Base-by-base conservation (phyloP, 768 basidiomycete species). In the Gloeophyllum trabeum region DNA sequence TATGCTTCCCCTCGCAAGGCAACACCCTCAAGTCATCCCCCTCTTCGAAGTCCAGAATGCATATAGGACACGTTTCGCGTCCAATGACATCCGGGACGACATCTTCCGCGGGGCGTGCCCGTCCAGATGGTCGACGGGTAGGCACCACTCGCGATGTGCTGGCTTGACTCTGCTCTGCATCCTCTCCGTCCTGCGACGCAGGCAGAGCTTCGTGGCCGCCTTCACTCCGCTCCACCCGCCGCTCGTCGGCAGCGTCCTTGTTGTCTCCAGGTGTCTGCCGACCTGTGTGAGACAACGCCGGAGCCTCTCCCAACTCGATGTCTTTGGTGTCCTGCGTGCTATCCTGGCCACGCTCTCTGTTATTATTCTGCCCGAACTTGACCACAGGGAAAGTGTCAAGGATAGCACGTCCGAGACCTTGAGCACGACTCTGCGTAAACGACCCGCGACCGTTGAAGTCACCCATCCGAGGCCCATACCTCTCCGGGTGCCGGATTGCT, bases 351-450 rank as follows among this genome's bases (percentile, higher is more conserved):
- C 28, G 10, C 10, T 16, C 28, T 10, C 10, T 32, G 10, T 10
- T 10, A 10, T 10, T 32, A 10, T 16, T 32, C 28, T 10, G 10
- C 4, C 78, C 76, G 51, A 92, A 98, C 58, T 91, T 90, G 61
- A 94, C 81, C 47, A 96, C 64, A 3, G 93, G 92, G 64, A 98
- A 98, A 3, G 92, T 96, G 51, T 98, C 93, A 42, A 98, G 67
- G 44, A 98, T 92, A 16, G 94, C 94, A 16, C 88, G 79, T 1
- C 88, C 85, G 40, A 98, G 69, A 5, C 92, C 92, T n/a, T 75
- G 66, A 0, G 89, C 83, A 3, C 88, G 76, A 39, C 77, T 81
- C 53, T 81, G 81, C 26, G 58, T 40, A 61, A 65, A 23, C 53
- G 57, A 19, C 49, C 62, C 35, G 43, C 54, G 40, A 41, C 39